A percentile compares a stretch with the other conserved stretches of the same genome.
Evolutionary conservation across 2,329 filamentous ascomycete species (phyloP).

Genomic region (Colletotrichum gigasporum): DNA sequence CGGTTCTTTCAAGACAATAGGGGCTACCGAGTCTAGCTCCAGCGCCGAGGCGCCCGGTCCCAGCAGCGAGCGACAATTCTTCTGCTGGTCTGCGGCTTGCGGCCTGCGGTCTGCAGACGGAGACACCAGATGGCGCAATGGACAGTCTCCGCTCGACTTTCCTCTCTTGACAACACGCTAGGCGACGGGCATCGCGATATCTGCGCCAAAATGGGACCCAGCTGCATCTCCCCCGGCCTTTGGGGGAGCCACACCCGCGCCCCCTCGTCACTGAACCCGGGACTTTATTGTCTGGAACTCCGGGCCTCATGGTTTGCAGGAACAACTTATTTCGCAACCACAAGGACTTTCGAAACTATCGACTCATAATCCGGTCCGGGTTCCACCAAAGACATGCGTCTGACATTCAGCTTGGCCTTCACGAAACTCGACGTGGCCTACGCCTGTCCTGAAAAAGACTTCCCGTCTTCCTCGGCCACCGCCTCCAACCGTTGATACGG

Average conservation of each 20-base stretch:
- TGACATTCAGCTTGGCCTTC: neutral
- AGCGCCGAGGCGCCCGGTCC: neutral
- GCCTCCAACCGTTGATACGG: too few relatives aligned
- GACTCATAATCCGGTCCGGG: neutral
- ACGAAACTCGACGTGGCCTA: neutral
- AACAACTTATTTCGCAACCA: neutral
- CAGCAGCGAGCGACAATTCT: too few relatives aligned
- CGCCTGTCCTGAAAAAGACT: too few relatives aligned
- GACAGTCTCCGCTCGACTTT: neutral
- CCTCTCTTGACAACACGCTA: neutral
- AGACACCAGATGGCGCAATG: conserved; percentile 11
- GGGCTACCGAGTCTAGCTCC: conserved; percentile 3
- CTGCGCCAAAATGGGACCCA: neutral
- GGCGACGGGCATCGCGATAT: neutral
- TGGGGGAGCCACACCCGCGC: conserved; percentile 22
- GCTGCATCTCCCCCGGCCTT: neutral
- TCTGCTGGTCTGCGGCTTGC: too few relatives aligned
- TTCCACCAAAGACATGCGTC: neutral
- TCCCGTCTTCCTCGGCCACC: too few relatives aligned
- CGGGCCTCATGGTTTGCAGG: neutral
- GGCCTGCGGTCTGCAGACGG: neutral
- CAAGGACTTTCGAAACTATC: neutral
- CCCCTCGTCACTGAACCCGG: conserved; percentile 1
- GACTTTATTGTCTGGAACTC: neutral
- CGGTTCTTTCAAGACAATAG: conserved; percentile 22